Base-by-base conservation (phyloP, 2,329 filamentous ascomycete genomes). In the Colletotrichum sp. region DNA sequence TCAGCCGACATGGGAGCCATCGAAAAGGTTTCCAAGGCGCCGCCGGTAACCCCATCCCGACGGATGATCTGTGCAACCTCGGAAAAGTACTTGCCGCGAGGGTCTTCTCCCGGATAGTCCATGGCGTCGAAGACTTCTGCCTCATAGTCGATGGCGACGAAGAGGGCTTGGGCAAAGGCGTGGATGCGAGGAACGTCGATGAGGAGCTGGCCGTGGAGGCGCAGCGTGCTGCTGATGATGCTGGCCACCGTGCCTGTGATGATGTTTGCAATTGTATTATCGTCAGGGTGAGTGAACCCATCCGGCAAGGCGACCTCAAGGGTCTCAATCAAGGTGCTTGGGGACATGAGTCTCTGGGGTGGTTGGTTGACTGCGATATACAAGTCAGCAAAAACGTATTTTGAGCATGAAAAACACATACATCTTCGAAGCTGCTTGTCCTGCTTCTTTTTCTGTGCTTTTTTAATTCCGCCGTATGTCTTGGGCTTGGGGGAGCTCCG, bases 61-160 rank as follows among this genome's bases (percentile, higher is more conserved):
- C 44, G 44, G 44, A 52, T 52, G 44, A 2, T 21, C 44, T 52
- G n/a, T 2, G 44, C 44, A 24, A 52, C 44, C 44, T 52, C n/a
- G n/a, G 2, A 24, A 52, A 52, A 13, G 12, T 7, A 52, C 10
- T 52, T 21, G 44, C 6, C 1, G 1, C 0, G n/a, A 21, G 1
- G 44, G n/a, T 13, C n/a, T 52, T 52, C 18, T n/a, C 18, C 44
- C 1, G 2, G 44, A 52, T 21, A 52, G 44, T 21, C n/a, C 2
- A 21, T 49, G 10, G 2, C 1, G 44, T 0, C n/a, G 44, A 49
- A 49, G 44, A 7, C n/a, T 49, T 0, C 0, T 44, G 39, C 1
- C 10, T 49, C 3, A 0, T 21, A 21, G 44, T 49, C 9, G 18
- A 49, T 49, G 3, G 44, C 44, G 44, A 0, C 10, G 2, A 7